phyloP scores from a whole-genome alignment of 495 filamentous ascomycete species.

The Aspergillus cristatus region DNA sequence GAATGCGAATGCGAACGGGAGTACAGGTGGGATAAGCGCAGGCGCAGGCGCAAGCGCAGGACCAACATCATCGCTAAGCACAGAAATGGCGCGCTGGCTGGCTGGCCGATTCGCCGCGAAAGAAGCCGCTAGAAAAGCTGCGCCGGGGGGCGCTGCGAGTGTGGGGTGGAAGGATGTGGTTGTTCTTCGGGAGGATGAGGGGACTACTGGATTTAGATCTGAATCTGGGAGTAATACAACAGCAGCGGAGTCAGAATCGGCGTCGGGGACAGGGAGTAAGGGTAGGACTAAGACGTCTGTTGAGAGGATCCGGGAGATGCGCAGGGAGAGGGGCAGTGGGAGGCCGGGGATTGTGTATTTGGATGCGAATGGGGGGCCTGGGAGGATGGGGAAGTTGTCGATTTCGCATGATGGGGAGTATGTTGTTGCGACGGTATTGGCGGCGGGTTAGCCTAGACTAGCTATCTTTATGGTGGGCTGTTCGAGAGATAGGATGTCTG shows the following conservation, averaged over 20 bases:
- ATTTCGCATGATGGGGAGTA: constrained; percentile 56
- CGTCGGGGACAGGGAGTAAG: too few relatives aligned
- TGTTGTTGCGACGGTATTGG: constrained; percentile 45
- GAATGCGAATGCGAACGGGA: too few relatives aligned
- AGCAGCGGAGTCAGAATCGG: too few relatives aligned
- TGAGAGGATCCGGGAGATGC: too few relatives aligned
- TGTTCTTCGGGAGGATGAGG: constrained; percentile 21
- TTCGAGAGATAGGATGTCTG: too few relatives aligned
- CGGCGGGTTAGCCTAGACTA: constrained; percentile 16
- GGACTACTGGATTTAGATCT: too few relatives aligned
- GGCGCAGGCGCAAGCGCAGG: background rate
- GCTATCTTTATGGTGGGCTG: too few relatives aligned
- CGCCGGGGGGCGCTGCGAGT: constrained; percentile 29
- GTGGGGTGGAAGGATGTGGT: constrained; percentile 33
- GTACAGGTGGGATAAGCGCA: background rate
- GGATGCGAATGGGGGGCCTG: constrained; percentile 11
- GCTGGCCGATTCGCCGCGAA: constrained; percentile 42
- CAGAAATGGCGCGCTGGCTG: constrained; percentile 38
- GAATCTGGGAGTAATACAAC: too few relatives aligned
- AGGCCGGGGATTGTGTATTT: constrained; percentile 35
- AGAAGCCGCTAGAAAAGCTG: constrained; percentile 41
- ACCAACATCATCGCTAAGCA: constrained; percentile 14
- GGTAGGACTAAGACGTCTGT: too few relatives aligned
- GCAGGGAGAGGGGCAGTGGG: constrained; percentile 13
- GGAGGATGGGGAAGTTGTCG: constrained; percentile 30